phyloP scores from a whole-genome alignment of 164 flowering plant genomes.

The Kalanchoe fedtschenkoi region DNA sequence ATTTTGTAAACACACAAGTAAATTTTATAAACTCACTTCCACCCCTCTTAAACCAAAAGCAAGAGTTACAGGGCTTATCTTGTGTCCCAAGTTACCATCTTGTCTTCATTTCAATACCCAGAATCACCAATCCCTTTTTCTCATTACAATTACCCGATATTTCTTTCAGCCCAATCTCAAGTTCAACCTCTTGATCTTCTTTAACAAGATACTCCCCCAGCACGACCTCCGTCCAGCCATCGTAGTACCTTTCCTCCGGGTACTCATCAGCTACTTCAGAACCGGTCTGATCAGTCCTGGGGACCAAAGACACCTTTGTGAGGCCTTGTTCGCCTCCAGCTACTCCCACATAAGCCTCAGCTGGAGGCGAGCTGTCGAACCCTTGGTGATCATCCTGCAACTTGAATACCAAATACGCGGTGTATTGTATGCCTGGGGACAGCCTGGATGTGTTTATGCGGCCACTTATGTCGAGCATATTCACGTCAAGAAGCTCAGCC shows the following conservation, averaged over 20 bases:
- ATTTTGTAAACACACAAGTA: too few relatives aligned
- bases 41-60: too few relatives aligned
- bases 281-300: background rate
- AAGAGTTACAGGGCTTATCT: too few relatives aligned
- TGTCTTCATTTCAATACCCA: background rate
- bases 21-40: too few relatives aligned
- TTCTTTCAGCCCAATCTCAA: constrained; percentile 1
- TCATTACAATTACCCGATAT: background rate
- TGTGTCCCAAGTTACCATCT: too few relatives aligned
- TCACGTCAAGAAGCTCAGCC: background rate
- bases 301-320: background rate
- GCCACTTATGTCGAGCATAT: background rate
- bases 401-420: background rate
- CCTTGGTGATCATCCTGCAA: background rate
- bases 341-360: background rate
- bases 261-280: background rate
- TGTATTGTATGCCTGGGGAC: background rate
- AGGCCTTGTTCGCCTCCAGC: background rate
- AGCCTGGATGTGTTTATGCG: background rate
- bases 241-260: background rate
- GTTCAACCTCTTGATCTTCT: background rate
- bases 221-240: background rate
- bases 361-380: background rate
- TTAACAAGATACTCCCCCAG: background rate
- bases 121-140: background rate